Evolutionary conservation across 768 basidiomycete species (phyloP).

Genomic region (Amanita subjunquillea): DNA sequence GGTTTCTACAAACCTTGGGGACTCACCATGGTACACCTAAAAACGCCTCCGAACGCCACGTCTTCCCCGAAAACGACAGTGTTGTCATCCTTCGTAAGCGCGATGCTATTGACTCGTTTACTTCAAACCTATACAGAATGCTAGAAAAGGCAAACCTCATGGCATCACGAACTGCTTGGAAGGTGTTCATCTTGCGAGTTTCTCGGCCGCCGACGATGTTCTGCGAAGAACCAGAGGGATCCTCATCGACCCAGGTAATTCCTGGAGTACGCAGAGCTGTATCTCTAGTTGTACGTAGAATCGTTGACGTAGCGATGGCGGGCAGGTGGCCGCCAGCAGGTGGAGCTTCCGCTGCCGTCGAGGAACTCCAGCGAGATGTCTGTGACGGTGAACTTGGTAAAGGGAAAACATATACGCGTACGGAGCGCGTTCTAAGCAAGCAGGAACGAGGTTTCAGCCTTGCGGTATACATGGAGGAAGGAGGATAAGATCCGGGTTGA

Average conservation of each 20-base stretch:
- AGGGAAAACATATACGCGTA: not conserved
- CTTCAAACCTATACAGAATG: not conserved
- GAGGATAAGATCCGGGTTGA: constrained; percentile 33
- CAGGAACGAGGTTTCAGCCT: constrained; percentile 18
- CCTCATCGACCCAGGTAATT: constrained; percentile 61
- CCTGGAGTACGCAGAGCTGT: constrained; percentile 63
- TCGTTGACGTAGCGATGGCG: constrained; percentile 56
- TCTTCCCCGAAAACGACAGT: constrained; percentile 89
- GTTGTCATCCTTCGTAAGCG: constrained; percentile 73
- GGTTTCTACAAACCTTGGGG: not conserved
- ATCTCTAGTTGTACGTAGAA: constrained; percentile 60
- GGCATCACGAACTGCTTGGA: constrained; percentile 87
- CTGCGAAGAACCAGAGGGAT: constrained; percentile 27
- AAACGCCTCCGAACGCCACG: constrained; percentile 91
- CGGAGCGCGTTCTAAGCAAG: constrained; percentile 8
- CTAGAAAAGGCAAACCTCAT: constrained; percentile 44
- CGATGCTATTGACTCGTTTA: constrained; percentile 40
- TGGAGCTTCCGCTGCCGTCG: constrained; percentile 46
- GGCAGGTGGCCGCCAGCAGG: constrained; percentile 73
- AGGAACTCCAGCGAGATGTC: constrained; percentile 38
- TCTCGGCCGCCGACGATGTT: constrained; percentile 63
- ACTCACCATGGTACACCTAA: constrained; percentile 83
- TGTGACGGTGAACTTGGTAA: not conserved
- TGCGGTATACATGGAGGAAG: constrained; percentile 26
- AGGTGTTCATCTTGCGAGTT: constrained; percentile 92